phyloP scores from a whole-genome alignment of 176 grass and related monocot species.

The Olyra latifolia region DNA sequence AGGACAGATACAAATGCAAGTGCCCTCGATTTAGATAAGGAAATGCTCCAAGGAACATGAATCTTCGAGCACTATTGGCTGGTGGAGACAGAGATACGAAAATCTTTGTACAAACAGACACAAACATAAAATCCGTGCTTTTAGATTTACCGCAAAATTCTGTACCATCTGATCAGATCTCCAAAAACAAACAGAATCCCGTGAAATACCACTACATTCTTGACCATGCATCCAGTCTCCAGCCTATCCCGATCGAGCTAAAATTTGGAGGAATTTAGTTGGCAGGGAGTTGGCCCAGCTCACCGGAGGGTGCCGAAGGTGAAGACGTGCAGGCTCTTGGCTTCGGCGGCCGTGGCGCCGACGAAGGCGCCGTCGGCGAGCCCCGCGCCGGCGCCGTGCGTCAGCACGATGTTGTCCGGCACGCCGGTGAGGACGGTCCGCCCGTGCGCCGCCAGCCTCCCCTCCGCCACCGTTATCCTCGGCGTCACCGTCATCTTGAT shows the following conservation, averaged over 20 bases:
- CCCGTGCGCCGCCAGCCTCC: slow-evolving; percentile 52
- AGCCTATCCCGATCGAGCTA: background rate
- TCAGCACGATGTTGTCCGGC: slow-evolving; percentile 55
- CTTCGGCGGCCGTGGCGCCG: slow-evolving; percentile 44
- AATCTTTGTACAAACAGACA: no score
- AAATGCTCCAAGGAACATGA: no score
- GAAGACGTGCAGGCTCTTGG: slow-evolving; percentile 65
- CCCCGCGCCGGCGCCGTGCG: slow-evolving; percentile 41
- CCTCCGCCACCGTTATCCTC: slow-evolving; percentile 49
- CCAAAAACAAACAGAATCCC: background rate
- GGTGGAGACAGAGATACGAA: no score
- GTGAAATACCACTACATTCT: no score
- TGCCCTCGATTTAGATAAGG: no score
- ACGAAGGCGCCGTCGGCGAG: slow-evolving; percentile 62
- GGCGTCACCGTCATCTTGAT: slow-evolving; percentile 68
- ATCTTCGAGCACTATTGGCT: no score
- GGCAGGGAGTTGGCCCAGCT: background rate
- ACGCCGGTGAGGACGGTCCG: slow-evolving; percentile 63
- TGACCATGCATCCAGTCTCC: background rate
- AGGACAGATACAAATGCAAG: no score
- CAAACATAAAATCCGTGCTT: no score
- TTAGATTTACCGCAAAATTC: no score
- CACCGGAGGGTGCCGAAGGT: slow-evolving; percentile 65
- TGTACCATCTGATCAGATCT: no score
- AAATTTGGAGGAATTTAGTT: background rate